Evolutionary conservation across 2,329 filamentous ascomycete genomes (phyloP), one percentile per base, ranked within the genome.

Genomic region (Arachnomyces sp.): DNA sequence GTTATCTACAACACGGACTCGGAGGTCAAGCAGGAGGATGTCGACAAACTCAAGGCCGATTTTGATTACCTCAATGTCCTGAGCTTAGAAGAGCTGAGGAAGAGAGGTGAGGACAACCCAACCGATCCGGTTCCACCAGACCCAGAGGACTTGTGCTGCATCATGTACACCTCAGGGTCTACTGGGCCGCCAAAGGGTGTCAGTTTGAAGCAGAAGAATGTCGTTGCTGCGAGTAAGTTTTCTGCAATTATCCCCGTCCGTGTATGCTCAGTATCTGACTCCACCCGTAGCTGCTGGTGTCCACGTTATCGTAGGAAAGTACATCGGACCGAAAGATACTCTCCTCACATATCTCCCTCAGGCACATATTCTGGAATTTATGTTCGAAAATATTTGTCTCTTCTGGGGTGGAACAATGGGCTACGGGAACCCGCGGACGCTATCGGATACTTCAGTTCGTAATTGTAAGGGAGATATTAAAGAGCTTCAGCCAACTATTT

Each of bases 321-420:
- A 83, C 54, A 77, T 96, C 36, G 82, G 81, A 44, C 80, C 83
- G 43, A 78, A 75, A 34, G 92, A 98, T 52, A 76, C 77, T 34
- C 73, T 96, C 32, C 75, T 98, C 34, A 87, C 89, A 15, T 98
- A 96, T 63, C 78, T 98, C 11, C 92, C 92, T 2, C 80, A 94
- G 39, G 89, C 92, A 2, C 92, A 98, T 60, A 96, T 96, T 55
- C 80, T 98, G 54, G 92, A 98, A 65, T 92, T 95, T 64, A 84
- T 90, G 44, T 86, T 98, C 50, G 92, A 98, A 67, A 95, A 94
- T 61, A 72, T 90, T 6, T 86, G 84, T 43, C 66, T 98, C 45
- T 92, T 82, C 67, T 86, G 90, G 72, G 92, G 92, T 52, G 89
- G 83, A 52, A 89, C 84, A 25, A 81, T 98, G 69, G 92, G 92